A percentile compares a stretch with the other conserved stretches of the same genome.
These are phyloP conservation scores for Aurantiochytrium sp. DNA, from an alignment of 108 stramenopile genomes.

Conservation along the genomic window DNA sequence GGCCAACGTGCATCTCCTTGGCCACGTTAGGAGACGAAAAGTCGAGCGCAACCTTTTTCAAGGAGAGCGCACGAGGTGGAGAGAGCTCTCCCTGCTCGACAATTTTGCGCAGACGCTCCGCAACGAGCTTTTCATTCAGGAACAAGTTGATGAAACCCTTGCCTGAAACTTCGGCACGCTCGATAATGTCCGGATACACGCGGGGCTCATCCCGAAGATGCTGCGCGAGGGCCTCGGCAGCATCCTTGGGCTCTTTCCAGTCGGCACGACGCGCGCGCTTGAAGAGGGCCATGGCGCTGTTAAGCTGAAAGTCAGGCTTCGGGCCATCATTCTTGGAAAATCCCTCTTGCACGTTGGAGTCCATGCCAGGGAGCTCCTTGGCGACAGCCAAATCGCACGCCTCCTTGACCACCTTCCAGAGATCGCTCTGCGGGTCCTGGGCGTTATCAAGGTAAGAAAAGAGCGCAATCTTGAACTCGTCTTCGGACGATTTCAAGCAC, in stretches of 20 bases:
- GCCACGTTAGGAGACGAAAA: constrained; percentile 99
- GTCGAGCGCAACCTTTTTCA: constrained; percentile 74
- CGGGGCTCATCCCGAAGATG: constrained; percentile 60
- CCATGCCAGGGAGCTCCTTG: background rate
- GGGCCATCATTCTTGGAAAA: background rate
- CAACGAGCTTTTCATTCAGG: constrained; percentile 66
- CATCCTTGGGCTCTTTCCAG: constrained; percentile 41
- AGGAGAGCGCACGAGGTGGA: constrained; percentile 24
- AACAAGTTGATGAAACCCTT: constrained; percentile 83
- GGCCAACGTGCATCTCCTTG: constrained; percentile 99
- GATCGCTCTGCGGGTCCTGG: background rate
- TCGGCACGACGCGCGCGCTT: constrained; percentile 64
- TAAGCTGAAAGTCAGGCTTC: constrained; percentile 85
- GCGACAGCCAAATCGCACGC: background rate
- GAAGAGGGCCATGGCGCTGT: constrained; percentile 83
- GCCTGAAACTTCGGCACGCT: constrained; percentile 55
- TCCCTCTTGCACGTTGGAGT: background rate
- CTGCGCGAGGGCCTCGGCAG: constrained; percentile 67
- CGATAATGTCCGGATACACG: constrained; percentile 44
- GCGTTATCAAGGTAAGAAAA: background rate
- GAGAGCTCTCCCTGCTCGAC: constrained; percentile 40
- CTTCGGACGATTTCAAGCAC: background rate
- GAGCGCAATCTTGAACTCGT: background rate
- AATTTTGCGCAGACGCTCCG: constrained; percentile 35
- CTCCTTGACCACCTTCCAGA: background rate